These are phyloP conservation scores for Sparassis latifolia DNA, from an alignment of 1,284 basidiomycete species.

Conservation along the genomic window DNA sequence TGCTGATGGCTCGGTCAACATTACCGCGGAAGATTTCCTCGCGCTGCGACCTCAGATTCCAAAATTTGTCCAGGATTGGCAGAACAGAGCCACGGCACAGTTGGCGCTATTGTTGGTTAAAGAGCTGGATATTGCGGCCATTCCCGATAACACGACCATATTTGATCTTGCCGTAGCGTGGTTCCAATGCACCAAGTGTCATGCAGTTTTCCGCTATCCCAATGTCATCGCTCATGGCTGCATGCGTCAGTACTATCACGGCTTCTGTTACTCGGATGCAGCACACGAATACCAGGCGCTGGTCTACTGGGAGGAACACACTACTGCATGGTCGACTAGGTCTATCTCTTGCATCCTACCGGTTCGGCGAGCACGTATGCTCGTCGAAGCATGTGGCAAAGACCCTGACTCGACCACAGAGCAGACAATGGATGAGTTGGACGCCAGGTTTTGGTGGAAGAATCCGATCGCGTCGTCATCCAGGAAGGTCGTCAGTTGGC, in stretches of 20 bases:
- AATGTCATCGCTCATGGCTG: conserved; percentile 2
- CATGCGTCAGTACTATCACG: background rate
- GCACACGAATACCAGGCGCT: background rate
- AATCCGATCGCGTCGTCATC: background rate
- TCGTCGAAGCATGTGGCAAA: conserved; percentile 2
- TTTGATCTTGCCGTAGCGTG: conserved; percentile 4
- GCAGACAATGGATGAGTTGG: conserved; percentile 3
- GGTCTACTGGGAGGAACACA: background rate
- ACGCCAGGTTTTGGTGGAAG: background rate
- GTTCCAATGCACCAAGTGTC: conserved; percentile 1
- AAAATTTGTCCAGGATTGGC: background rate
- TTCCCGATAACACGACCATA: background rate
- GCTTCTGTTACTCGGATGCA: background rate
- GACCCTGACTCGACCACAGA: conserved; percentile 1
- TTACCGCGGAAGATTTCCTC: background rate
- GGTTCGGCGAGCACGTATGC: background rate
- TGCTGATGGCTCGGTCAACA: background rate
- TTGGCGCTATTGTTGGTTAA: background rate
- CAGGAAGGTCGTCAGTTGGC: background rate
- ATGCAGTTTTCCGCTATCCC: background rate
- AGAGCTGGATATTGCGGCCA: background rate
- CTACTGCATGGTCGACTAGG: background rate
- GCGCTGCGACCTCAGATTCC: background rate
- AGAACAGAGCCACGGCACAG: background rate
- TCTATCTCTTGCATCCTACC: background rate